phyloP scores from a whole-genome alignment of 345 rosid genomes.

The Cardiospermum halicacabum region DNA sequence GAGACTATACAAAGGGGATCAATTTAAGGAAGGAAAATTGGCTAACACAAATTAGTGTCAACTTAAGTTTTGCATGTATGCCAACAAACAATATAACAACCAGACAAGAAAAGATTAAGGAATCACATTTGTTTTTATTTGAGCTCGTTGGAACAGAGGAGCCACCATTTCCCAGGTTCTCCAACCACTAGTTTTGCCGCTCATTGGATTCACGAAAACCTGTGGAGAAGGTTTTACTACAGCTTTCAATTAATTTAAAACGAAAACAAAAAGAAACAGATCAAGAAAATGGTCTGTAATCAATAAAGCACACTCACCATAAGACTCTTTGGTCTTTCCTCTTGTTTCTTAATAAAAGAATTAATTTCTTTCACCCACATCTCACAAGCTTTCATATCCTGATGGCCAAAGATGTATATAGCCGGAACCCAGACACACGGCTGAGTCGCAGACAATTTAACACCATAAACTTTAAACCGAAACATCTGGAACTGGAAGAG shows the following conservation, averaged over 20 bases:
- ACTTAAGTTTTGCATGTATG: background rate
- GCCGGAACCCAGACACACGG: constrained; percentile 60
- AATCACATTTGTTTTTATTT: constrained; percentile 63
- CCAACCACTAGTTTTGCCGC: constrained; percentile 75
- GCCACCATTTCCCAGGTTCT: constrained; percentile 78
- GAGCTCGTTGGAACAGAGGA: constrained; percentile 64
- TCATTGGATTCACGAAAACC: constrained; percentile 85
- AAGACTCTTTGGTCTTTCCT: constrained; percentile 74
- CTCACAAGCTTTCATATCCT: constrained; percentile 59
- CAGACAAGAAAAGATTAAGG: background rate
- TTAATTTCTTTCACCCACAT: constrained; percentile 60
- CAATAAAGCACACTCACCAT: constrained; percentile 48
- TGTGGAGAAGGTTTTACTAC: constrained; percentile 22
- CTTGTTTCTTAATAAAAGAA: constrained; percentile 43
- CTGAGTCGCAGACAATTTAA: constrained; percentile 48
- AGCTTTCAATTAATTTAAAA: constrained; percentile 8
- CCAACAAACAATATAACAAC: background rate
- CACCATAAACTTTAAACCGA: constrained; percentile 54
- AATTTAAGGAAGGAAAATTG: background rate
- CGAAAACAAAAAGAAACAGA: constrained; percentile 10
- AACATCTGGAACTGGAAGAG: constrained; percentile 51
- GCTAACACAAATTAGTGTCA: background rate
- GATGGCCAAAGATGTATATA: constrained; percentile 56
- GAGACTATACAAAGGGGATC: background rate
- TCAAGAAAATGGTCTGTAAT: constrained; percentile 5